Evolutionary conservation across 2,329 filamentous ascomycete species (phyloP).

Genomic region (Diaporthe batatas): DNA sequence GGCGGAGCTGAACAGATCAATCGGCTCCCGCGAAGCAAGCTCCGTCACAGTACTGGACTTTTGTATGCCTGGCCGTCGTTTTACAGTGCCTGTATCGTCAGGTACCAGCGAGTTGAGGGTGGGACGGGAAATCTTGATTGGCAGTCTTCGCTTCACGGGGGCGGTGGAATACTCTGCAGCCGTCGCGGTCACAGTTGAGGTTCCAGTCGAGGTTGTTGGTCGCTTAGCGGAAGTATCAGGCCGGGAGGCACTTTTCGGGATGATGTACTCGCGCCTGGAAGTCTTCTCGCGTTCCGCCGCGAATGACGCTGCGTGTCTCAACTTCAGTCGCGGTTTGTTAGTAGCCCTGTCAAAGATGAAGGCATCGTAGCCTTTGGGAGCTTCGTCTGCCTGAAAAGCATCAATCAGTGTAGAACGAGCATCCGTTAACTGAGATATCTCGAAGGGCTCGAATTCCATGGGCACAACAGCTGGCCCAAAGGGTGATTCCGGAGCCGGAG

Average conservation of each 20-base stretch:
- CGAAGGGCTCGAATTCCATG: constrained; percentile 38
- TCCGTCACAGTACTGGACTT: constrained; percentile 41
- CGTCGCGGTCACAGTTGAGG: neutral
- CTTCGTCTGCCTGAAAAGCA: constrained; percentile 1
- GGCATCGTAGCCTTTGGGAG: constrained; percentile 31
- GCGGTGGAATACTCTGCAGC: constrained; percentile 33
- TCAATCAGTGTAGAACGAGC: constrained; percentile 38
- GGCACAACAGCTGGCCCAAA: constrained; percentile 34
- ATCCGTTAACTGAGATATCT: constrained; percentile 40
- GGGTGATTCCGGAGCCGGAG: constrained; percentile 35
- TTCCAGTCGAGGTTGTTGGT: constrained; percentile 15
- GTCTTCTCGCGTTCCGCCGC: neutral
- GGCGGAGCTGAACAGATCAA: constrained; percentile 38
- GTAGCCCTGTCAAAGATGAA: constrained; percentile 36
- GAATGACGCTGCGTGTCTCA: constrained; percentile 36
- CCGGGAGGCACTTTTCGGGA: neutral
- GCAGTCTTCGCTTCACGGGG: constrained; percentile 38
- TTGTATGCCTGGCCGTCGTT: constrained; percentile 36
- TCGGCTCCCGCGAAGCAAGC: constrained; percentile 25
- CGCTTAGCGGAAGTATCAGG: neutral
- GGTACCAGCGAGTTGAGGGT: constrained; percentile 4
- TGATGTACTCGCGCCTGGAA: neutral
- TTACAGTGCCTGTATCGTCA: constrained; percentile 41
- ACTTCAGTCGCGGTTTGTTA: constrained; percentile 40
- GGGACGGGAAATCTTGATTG: constrained; percentile 38